Percentiles rank a stretch among this genome's conserved stretches.
These are phyloP conservation scores for Pueraria montana DNA, from an alignment of 306 rosid genomes.

Conservation along the genomic window DNA sequence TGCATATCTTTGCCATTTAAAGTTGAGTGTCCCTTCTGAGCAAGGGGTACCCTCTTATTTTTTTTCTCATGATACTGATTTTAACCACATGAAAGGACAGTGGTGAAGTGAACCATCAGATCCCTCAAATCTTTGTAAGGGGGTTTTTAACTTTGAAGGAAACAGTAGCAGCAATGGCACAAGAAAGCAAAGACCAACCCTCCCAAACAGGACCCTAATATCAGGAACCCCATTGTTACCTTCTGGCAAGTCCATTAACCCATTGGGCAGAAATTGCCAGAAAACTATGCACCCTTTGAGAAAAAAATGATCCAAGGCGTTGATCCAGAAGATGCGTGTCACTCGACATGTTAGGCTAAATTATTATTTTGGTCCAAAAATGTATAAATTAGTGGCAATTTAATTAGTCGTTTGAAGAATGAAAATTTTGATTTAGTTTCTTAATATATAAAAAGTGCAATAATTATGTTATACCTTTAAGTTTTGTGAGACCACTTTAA, in stretches of 20 bases:
- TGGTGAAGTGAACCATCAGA: conserved; percentile 50
- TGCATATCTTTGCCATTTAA: conserved; percentile 43
- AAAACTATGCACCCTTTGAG: conserved; percentile 38
- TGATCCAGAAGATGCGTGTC: conserved; percentile 39
- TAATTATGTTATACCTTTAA: no score
- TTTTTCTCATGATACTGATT: conserved; percentile 33
- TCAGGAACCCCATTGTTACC: conserved; percentile 43
- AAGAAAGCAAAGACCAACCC: conserved; percentile 50
- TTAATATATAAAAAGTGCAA: no score
- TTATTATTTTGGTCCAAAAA: no score
- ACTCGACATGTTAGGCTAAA: no score
- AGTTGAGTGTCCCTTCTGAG: conserved; percentile 50
- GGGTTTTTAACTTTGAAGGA: conserved; percentile 45
- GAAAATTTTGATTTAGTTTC: no score
- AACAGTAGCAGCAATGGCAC: conserved; percentile 50
- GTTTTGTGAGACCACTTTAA: no score
- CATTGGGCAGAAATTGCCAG: conserved; percentile 23
- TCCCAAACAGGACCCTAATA: conserved; percentile 20
- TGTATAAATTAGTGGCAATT: no score
- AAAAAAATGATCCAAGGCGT: background rate
- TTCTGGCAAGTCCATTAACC: conserved; percentile 43
- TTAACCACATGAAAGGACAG: conserved; percentile 55
- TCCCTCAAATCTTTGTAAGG: conserved; percentile 34
- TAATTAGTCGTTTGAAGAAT: no score
- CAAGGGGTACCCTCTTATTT: conserved; percentile 29